phyloP scores from a whole-genome alignment of 2,329 filamentous ascomycete species.

The Sarocladium brachiariae region DNA sequence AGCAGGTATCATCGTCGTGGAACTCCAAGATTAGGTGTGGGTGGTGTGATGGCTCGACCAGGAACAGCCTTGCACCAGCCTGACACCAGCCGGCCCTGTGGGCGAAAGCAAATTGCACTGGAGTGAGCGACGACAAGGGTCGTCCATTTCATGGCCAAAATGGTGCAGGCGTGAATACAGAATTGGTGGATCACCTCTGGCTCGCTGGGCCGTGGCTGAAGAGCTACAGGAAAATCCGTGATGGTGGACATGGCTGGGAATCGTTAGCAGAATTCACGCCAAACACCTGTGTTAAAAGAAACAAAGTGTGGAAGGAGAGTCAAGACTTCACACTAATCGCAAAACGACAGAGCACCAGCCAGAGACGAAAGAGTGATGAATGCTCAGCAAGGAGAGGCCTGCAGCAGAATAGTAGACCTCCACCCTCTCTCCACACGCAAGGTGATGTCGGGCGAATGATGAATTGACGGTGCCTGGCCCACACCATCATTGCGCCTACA shows the following conservation, averaged over 20 bases:
- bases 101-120: slow-evolving; percentile 8
- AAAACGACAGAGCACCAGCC: not conserved
- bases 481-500: not conserved
- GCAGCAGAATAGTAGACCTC: not conserved
- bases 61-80: slow-evolving; percentile 8
- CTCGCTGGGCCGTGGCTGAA: not conserved
- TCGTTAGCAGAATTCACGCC: slow-evolving; percentile 1
- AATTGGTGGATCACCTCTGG: not conserved
- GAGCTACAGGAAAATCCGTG: not conserved
- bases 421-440: not conserved
- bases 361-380: not conserved
- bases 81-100: slow-evolving; percentile 1
- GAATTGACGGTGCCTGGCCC: slow-evolving; percentile 3
- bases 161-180: not conserved
- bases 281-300: no score
- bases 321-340: not conserved
- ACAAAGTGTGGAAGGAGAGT: not conserved
- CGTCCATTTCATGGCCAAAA: not conserved
- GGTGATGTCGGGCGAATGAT: slow-evolving; percentile 3
- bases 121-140: slow-evolving; percentile 2
- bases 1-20: not conserved
- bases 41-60: slow-evolving; percentile 9
- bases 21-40: slow-evolving; percentile 8
- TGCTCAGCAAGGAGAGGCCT: not conserved
- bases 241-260: no score